Percentiles rank a stretch among this genome's conserved stretches.
These are phyloP conservation scores for Aspergillus aculeatinus DNA, from an alignment of 2,329 filamentous ascomycete species.

Conservation along the genomic window DNA sequence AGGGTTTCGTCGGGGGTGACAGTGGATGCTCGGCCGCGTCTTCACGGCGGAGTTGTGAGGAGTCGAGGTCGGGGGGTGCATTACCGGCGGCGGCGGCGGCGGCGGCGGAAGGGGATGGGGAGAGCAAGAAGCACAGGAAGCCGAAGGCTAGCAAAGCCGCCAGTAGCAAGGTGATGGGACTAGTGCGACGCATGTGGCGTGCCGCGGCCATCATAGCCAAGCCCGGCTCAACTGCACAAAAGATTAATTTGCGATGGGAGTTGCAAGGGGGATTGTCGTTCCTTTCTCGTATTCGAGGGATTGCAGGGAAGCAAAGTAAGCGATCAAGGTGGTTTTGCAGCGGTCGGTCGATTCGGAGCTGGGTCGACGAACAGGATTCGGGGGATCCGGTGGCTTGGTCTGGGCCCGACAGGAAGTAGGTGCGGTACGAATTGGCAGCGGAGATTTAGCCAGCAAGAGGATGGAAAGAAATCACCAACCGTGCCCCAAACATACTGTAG, in stretches of 20 bases:
- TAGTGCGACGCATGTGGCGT: constrained; percentile 75
- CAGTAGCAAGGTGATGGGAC: constrained; percentile 71
- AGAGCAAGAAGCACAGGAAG: constrained; percentile 57
- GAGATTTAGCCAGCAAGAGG: not conserved
- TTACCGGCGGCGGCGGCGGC: constrained; percentile 48
- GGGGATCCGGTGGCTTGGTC: not conserved
- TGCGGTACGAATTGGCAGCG: not conserved
- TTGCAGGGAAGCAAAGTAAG: not conserved
- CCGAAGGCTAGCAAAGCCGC: constrained; percentile 71
- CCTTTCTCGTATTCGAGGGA: not conserved
- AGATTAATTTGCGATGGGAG: not conserved
- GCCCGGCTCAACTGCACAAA: not conserved
- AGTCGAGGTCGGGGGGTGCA: constrained; percentile 33
- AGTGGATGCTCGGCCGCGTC: constrained; percentile 67
- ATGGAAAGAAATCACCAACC: not conserved
- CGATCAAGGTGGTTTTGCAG: not conserved
- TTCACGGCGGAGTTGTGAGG: constrained; percentile 52
- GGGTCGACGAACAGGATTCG: not conserved
- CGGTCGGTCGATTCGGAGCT: not conserved
- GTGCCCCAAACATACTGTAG: not conserved
- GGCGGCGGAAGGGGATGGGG: constrained; percentile 50
- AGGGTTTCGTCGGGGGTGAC: constrained; percentile 72
- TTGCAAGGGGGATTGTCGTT: not conserved
- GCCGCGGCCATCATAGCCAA: constrained; percentile 54
- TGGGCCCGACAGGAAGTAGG: not conserved